Evolutionary conservation across 345 rosid species (phyloP).

Genomic region (Eucalyptus rudis): DNA sequence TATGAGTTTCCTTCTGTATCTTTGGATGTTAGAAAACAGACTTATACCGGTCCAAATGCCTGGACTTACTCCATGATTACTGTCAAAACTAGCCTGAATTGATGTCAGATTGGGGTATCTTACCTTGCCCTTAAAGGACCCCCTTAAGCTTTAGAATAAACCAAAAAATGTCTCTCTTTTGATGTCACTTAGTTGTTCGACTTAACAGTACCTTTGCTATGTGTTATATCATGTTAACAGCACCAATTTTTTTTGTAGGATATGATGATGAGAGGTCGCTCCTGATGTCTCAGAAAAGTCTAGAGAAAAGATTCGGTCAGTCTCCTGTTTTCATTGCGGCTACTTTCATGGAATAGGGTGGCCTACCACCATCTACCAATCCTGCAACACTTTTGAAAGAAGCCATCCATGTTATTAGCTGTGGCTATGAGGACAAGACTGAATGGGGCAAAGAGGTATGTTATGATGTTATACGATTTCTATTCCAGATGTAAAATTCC

Average conservation of each 20-base stretch:
- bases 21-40: too few species aligned
- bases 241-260: conserved; percentile 36
- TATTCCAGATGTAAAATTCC: too few species aligned
- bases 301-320: conserved; percentile 99
- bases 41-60: too few species aligned
- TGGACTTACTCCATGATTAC: too few species aligned
- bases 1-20: too few species aligned
- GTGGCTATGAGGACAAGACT: conserved; percentile 98
- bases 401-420: conserved; percentile 98
- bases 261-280: conserved; percentile 97
- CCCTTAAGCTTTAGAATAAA: too few species aligned
- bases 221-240: not conserved
- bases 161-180: too few species aligned
- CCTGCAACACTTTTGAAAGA: conserved; percentile 92
- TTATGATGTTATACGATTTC: too few species aligned
- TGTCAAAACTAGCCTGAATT: too few species aligned
- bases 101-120: too few species aligned
- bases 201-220: not conserved
- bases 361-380: conserved; percentile 90
- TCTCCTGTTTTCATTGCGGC: conserved; percentile 98
- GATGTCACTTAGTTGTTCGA: too few species aligned
- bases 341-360: conserved; percentile 96
- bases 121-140: too few species aligned
- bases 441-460: conserved; percentile 55
- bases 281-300: conserved; percentile 93